A percentile compares a stretch with the other conserved stretches of the same genome.
Conservation (phyloP, 78 protist species). For the Chrysochromulina tobinii region DNA sequence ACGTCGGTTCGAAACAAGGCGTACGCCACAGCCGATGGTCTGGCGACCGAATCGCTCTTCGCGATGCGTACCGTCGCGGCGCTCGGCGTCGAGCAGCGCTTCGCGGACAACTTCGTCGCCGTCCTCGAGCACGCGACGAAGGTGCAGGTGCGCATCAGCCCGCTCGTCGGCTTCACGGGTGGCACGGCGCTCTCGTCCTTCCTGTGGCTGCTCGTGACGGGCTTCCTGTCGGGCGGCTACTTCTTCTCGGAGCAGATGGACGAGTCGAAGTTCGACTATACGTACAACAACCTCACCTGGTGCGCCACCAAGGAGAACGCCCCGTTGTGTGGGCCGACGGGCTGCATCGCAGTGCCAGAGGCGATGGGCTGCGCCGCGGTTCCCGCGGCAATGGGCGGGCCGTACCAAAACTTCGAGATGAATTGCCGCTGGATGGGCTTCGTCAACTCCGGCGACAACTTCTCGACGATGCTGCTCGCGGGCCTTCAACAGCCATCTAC, state of each 20-base stretch:
- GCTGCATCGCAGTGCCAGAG: too few relatives aligned
- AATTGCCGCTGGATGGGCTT: too few relatives aligned
- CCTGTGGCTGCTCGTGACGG: background rate
- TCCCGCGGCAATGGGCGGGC: too few relatives aligned
- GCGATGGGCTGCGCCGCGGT: too few relatives aligned
- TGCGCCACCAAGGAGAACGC: too few relatives aligned
- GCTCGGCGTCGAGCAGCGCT: background rate
- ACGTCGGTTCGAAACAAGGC: too few relatives aligned
- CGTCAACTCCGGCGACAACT: too few relatives aligned
- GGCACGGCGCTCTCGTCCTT: background rate
- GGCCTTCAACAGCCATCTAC: too few relatives aligned
- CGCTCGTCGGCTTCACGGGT: background rate
- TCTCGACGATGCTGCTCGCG: too few relatives aligned
- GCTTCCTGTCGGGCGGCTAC: background rate
- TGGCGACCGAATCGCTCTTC: background rate
- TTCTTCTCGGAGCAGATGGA: background rate
- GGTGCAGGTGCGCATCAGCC: too few relatives aligned
- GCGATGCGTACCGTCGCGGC: constrained; percentile 21
- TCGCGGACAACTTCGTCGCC: background rate
- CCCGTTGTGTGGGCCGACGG: too few relatives aligned
- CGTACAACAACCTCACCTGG: background rate
- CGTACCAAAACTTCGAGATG: too few relatives aligned
- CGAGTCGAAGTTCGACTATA: background rate
- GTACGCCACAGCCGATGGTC: background rate
- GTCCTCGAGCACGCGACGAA: background rate